Evolutionary conservation across 2,329 filamentous ascomycete species (phyloP), one percentile per base, ranked within the genome.

Genomic region (Orbilia quercus): DNA sequence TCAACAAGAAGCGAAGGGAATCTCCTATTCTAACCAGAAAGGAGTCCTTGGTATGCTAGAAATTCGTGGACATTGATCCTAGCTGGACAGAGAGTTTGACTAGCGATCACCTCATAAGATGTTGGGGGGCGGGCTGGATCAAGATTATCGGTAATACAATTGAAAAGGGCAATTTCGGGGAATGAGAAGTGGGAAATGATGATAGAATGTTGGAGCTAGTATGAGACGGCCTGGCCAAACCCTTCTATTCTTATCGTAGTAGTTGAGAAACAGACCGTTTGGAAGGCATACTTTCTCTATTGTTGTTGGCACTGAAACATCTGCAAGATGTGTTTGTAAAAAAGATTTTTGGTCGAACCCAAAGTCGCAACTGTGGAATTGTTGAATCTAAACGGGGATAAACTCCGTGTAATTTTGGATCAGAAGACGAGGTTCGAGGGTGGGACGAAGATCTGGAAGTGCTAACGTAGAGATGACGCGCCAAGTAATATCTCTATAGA

Each of bases 81-180:
- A 0, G 79, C 42, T 0, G 86, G 85, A 48, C 86, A 87, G 1
- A 78, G 78, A 0, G 80, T 78, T 31, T 85, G 84, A 11, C 80
- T 85, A 0, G 86, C 84, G 34, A 87, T 79, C 0, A 85, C 80
- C 5, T 84, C 80, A 67, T 87, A 87, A 0, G 87, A 89, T 0
- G 85, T 83, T 0, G 86, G 6, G 64, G 79, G 77, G 16, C 80
- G 1, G 34, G 77, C 28, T 38, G 75, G 11, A 40, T 9, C 7
- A 38, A 78, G 12, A 1, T 63, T 50, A 7, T 75, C 65, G 67
- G 80, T 62, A 11, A 82, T 64, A 3, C 74, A 3, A 2, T 77
- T 74, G 64, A 83, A 82, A 0, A 82, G 80, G 0, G 82, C 82
- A 0, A 75, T 71, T 1, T 60, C 55, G 0, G 84, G 82, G 0